Base-by-base conservation (phyloP, 1,139 yeast genomes). In the Komagataea norvegica region DNA sequence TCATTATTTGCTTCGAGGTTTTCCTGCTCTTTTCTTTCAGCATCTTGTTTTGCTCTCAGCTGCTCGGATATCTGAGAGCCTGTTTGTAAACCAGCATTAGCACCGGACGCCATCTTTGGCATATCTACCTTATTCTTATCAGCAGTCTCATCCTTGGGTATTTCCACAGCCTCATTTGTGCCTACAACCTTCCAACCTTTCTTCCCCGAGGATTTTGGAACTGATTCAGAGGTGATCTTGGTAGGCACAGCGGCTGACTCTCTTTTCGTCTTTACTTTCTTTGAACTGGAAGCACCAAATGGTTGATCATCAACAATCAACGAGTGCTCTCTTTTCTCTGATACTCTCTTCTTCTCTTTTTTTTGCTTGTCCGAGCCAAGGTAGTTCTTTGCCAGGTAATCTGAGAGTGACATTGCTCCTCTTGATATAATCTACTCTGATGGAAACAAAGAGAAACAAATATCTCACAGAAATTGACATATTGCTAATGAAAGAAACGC, bases 381-480 rank as follows among this genome's bases (percentile, higher is more conserved):
- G 30, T 76, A 74, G 43, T 72, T 72, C 45, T 71, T 67, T 13
- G 73, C 64, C 29, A 77, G 59, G 46, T 77, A 77, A 36, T 71
- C 77, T 20, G 78, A 69, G 25, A 76, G 57, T 3, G 78, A 69
- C 74, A 68, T 65, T 15, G 29, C 31, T 15, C n/a, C n/a, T n/a
- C n/a, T n/a, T n/a, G n/a, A n/a, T n/a, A n/a, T n/a, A n/a, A n/a
- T n/a, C n/a, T n/a, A n/a, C n/a, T n/a, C n/a, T n/a, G n/a, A n/a
- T n/a, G n/a, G n/a, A n/a, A n/a, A n/a, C n/a, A n/a, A n/a, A n/a
- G n/a, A n/a, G n/a, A n/a, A n/a, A n/a, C n/a, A n/a, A n/a, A n/a
- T n/a, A n/a, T n/a, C n/a, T n/a, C n/a, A n/a, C n/a, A n/a, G n/a
- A n/a, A n/a, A n/a, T n/a, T n/a, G n/a, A n/a, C n/a, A n/a, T n/a